These are phyloP conservation scores for Thermothelomyces thermophilus DNA, from an alignment of 2,329 filamentous ascomycete species.

Conservation along the genomic window DNA sequence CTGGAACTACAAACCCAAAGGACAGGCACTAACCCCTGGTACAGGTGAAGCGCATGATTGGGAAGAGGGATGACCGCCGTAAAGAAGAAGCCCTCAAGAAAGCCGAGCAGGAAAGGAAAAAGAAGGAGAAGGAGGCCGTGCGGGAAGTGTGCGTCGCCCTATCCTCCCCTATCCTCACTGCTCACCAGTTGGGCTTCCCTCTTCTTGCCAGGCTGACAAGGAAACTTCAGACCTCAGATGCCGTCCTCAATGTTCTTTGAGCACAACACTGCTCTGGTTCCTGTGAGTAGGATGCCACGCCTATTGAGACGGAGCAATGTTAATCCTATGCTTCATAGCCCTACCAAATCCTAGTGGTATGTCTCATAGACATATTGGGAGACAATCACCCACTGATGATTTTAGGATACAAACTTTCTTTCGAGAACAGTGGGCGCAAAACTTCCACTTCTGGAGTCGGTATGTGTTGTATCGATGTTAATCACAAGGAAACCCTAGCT, in stretches of 20 bases:
- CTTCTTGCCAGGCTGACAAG: constrained; percentile 2
- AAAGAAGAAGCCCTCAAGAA: constrained; percentile 52
- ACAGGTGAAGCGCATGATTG: constrained; percentile 74
- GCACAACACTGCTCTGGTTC: constrained; percentile 78
- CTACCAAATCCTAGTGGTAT: constrained; percentile 65
- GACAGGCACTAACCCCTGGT: constrained; percentile 14
- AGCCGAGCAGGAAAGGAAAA: constrained; percentile 32
- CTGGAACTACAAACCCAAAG: neutral
- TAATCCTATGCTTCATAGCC: constrained; percentile 36
- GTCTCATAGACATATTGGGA: neutral
- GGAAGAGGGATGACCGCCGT: constrained; percentile 70
- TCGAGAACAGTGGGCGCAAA: constrained; percentile 88
- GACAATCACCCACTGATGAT: neutral
- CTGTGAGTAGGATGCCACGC: constrained; percentile 30
- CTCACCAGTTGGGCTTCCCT: neutral
- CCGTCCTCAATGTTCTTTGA: constrained; percentile 82
- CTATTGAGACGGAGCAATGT: neutral
- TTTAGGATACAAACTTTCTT: constrained; percentile 71
- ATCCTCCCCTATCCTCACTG: neutral
- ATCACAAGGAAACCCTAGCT: neutral
- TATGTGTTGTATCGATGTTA: constrained; percentile 52
- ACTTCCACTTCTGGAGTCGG: constrained; percentile 74
- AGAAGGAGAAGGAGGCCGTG: constrained; percentile 49
- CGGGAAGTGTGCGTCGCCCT: constrained; percentile 56
- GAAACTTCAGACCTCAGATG: constrained; percentile 56